These are phyloP conservation scores for Symbiodinium natans DNA, from an alignment of 73 alveolate species.

Conservation along the genomic window DNA sequence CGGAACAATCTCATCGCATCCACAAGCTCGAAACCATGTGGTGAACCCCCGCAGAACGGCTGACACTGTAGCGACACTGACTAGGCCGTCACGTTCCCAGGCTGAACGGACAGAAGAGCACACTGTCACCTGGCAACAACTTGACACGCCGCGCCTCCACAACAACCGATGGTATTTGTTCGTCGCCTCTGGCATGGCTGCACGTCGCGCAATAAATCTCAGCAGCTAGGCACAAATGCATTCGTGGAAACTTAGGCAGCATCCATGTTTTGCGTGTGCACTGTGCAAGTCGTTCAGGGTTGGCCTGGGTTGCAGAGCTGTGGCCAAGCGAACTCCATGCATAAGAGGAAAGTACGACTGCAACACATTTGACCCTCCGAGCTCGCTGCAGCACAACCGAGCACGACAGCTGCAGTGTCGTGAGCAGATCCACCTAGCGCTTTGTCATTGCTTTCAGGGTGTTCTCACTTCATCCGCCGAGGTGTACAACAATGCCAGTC, in stretches of 20 bases:
- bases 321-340: neutral
- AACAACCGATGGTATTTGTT: neutral
- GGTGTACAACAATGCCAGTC: neutral
- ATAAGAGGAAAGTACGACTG: too few relatives aligned
- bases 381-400: conserved; percentile 21
- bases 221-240: neutral
- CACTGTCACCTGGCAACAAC: too few relatives aligned
- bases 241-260: neutral
- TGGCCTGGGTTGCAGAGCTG: neutral
- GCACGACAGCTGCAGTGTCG: conserved; percentile 67
- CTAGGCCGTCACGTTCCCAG: too few relatives aligned
- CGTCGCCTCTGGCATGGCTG: neutral
- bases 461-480: neutral
- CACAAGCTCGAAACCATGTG: too few relatives aligned
- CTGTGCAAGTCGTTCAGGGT: neutral
- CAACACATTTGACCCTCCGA: too few relatives aligned
- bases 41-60: too few relatives aligned
- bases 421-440: conserved; percentile 56
- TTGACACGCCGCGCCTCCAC: too few relatives aligned
- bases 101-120: too few relatives aligned
- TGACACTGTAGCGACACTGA: too few relatives aligned
- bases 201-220: neutral
- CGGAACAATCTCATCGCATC: too few relatives aligned
- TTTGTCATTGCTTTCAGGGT: neutral
- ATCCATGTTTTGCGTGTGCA: neutral